Base-by-base conservation (phyloP, 164 flowering plant genomes). In the Tetrastigma voinierianum region DNA sequence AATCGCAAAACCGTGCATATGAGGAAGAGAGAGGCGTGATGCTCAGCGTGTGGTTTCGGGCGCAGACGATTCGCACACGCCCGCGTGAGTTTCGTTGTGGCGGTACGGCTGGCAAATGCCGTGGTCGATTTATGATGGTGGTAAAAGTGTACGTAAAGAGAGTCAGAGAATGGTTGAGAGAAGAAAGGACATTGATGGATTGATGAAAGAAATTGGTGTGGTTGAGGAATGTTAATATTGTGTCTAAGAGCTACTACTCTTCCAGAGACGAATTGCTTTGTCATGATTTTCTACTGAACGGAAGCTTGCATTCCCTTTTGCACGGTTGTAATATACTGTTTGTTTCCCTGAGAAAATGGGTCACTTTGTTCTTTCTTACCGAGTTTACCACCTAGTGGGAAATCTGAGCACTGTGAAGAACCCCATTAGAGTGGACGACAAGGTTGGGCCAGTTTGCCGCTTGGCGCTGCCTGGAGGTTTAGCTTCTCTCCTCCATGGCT, bases 91-190 rank as follows among this genome's bases (percentile, higher is more conserved):
- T n/a, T n/a, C n/a, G n/a, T n/a, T n/a, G n/a, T n/a, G 91, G 91
- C 66, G 70, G 80, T 23, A 76, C 83, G n/a, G n/a, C n/a, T n/a
- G n/a, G n/a, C n/a, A n/a, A 2, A 84, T 80, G 72, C n/a, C n/a
- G 89, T 80, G 44, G 72, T 68, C n/a, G 72, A 67, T 79, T 77
- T 78, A 67, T 45, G 80, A 77, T 12, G 74, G 66, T 65, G 72
- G 58, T 56, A n/a, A 78, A 76, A 61, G 87, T 80, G 46, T 85
- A n/a, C 82, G 68, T 83, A 85, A 76, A n/a, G n/a, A 75, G 87
- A 48, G 73, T 80, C 45, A 77, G 74, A 17, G 82, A 77, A 69
- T 69, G 69, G 72, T 62, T 59, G 65, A n/a, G n/a, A n/a, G n/a
- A n/a, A n/a, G n/a, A 80, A 81, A 64, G 59, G 87, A 82, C 59